Percentiles rank a stretch among this genome's conserved stretches.
These are phyloP conservation scores for Epichloe sylvatica DNA, from an alignment of 2,329 filamentous ascomycete species.

Conservation along the genomic window DNA sequence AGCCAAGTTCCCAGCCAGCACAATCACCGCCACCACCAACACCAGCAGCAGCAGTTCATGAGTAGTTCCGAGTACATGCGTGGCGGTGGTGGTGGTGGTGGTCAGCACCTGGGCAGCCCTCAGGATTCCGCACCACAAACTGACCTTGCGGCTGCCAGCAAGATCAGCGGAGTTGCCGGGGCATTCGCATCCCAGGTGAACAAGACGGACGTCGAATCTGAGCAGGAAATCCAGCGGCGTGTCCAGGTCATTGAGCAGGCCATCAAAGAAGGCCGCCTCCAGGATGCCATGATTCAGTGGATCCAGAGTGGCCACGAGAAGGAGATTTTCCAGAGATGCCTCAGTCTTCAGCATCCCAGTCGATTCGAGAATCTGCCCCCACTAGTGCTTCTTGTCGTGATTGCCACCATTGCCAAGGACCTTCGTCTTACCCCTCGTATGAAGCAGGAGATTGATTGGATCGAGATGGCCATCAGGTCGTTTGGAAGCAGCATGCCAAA, in stretches of 20 bases:
- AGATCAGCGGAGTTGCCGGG: conserved; percentile 21
- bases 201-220: conserved; percentile 20
- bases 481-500: conserved; percentile 34
- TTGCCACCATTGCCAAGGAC: conserved; percentile 47
- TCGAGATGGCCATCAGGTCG: conserved; percentile 44
- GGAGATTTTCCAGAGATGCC: conserved; percentile 42
- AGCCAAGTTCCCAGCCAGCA: conserved; percentile 16
- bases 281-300: conserved; percentile 53
- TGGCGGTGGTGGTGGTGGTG: conserved; percentile 9
- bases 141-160: conserved; percentile 18
- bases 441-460: conserved; percentile 43
- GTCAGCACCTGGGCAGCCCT: conserved; percentile 20
- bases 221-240: conserved; percentile 37
- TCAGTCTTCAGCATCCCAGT: conserved; percentile 23
- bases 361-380: conserved; percentile 43
- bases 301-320: conserved; percentile 49
- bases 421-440: conserved; percentile 38
- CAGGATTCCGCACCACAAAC: conserved; percentile 14
- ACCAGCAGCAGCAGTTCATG: conserved; percentile 17
- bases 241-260: conserved; percentile 47
- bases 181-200: conserved; percentile 23
- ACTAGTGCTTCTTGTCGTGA: conserved; percentile 49
- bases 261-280: conserved; percentile 47
- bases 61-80: conserved; percentile 24
- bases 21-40: conserved; percentile 8